phyloP scores from a whole-genome alignment of 2,329 filamentous ascomycete genomes.

The Alternaria sp. region DNA sequence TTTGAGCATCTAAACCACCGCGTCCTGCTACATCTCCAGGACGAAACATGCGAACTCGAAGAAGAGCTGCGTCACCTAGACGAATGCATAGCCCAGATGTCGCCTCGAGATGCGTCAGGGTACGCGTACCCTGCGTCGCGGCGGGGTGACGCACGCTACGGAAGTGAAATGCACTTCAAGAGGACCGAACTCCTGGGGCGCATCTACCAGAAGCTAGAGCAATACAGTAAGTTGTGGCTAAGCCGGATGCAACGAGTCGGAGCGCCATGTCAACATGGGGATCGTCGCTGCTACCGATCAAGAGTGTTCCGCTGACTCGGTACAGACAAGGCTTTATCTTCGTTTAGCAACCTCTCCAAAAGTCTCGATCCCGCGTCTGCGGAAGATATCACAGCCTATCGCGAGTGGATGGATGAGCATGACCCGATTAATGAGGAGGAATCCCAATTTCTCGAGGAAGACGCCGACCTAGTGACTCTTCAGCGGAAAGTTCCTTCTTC shows the following conservation, averaged over 20 bases:
- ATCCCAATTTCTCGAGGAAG: conserved; percentile 63
- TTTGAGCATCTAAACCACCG: conserved; percentile 85
- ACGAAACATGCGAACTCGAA: conserved; percentile 82
- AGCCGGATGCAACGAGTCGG: not conserved
- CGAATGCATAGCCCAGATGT: conserved; percentile 57
- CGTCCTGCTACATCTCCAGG: conserved; percentile 80
- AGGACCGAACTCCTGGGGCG: conserved; percentile 66
- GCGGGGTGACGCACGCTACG: conserved; percentile 61
- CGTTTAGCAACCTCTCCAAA: conserved; percentile 62
- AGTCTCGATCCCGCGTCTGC: conserved; percentile 57
- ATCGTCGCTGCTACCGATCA: conserved; percentile 1
- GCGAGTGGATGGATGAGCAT: conserved; percentile 61
- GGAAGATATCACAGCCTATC: conserved; percentile 62
- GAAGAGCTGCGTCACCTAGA: conserved; percentile 77
- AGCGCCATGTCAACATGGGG: not conserved
- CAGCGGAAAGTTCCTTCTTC: conserved; percentile 18
- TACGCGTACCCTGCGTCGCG: conserved; percentile 62
- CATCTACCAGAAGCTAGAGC: conserved; percentile 69
- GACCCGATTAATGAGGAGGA: conserved; percentile 66
- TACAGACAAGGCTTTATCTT: conserved; percentile 60
- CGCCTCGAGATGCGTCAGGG: conserved; percentile 34
- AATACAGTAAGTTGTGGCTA: conserved; percentile 65
- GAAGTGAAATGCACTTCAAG: conserved; percentile 64
- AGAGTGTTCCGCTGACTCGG: conserved; percentile 17
- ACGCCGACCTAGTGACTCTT: conserved; percentile 61